Base-by-base conservation (phyloP, 306 rosid species). In the Purshia tridentata region DNA sequence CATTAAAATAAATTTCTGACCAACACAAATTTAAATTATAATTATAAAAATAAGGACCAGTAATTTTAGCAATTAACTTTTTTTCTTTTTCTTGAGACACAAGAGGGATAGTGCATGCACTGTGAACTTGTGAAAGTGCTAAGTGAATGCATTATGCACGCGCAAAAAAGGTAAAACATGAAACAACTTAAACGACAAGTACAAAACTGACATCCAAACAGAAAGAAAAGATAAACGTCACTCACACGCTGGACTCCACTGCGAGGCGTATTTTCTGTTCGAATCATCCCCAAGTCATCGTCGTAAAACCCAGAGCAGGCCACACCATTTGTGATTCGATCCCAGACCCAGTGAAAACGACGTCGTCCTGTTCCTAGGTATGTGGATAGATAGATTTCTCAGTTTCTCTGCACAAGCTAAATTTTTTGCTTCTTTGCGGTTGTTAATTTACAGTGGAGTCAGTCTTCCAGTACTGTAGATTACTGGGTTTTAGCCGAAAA, bases 291-390 rank as follows among this genome's bases (percentile, higher is more conserved):
- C 69, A 41, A 54, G 29, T 68, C 3, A 10, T 70, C 16, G 1
- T 55, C 74, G 52, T 23, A 70, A 53, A 19, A 37, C 0, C 23
- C 39, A 70, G 65, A 52, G 39, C 47, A 39, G 22, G 65, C 64
- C 53, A 20, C 65, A 9, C 74, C 65, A 54, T 15, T 42, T 54
- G 10, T 22, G 55, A 54, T 55, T 55, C 74, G 74, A 70, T 70
- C 65, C 16, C 23, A 42, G 20, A 8, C 53, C 40, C 39, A 6
- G 39, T 2, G 9, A 6, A 7, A 16, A 70, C 74, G 63, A 53
- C 41, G 64, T 39, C 52, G 53, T 70, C 41, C 18, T 8, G 3
- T 42, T 6, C 60, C 53, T 41, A 42, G 74, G 74, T 54, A 70
- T 40, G 68, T 20, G 0, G 4, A 3, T 19, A 11, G 5, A 10